Evolutionary conservation across 177 flowering plant species (phyloP), one percentile per base, ranked within the genome.

Genomic region (Viscum album): DNA sequence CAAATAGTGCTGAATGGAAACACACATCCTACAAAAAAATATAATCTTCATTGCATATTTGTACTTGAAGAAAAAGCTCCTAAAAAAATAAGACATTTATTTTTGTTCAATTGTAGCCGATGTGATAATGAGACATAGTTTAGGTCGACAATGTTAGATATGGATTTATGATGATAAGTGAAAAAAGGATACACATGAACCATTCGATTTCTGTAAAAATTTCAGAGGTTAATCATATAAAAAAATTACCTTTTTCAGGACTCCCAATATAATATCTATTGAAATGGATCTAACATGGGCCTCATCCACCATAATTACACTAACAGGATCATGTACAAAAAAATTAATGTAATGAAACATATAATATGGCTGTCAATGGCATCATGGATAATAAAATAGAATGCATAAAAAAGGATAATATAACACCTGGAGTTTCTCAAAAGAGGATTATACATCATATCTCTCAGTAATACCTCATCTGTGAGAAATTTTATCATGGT

Each of bases 371-470:
- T 17, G 8, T 39, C 17, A 8, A 8, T 39, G 17, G 45, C 8
- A 17, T 8, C 8, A 39, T 39, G 45, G 17, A 8, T 39, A 39
- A 39, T 8, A 39, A 39, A 39, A 39, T 8, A 8, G 45, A 8
- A 39, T 8, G 45, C 17, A 8, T 39, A 8, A n/a, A n/a, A n/a
- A n/a, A n/a, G n/a, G n/a, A n/a, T 39, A 39, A 8, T 59, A 4
- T 35, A 64, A 32, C 83, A 89, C 96, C 97, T 89, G 69, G 91
- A 94, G 72, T 88, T 88, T 73, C 90, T 86, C 80, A 94, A 80
- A 70, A 94, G 97, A 66, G 99, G 99, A 85, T 94, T 97, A 75
- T 87, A 93, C 99, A 94, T 94, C 99, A 92, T n/a, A n/a, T 94
- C 78, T 94, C 99, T 71, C 96, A 94, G 90, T 50, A 94, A 75